These are phyloP conservation scores for Aspergillus sparsus DNA, from an alignment of 495 filamentous ascomycete species.

Conservation along the genomic window DNA sequence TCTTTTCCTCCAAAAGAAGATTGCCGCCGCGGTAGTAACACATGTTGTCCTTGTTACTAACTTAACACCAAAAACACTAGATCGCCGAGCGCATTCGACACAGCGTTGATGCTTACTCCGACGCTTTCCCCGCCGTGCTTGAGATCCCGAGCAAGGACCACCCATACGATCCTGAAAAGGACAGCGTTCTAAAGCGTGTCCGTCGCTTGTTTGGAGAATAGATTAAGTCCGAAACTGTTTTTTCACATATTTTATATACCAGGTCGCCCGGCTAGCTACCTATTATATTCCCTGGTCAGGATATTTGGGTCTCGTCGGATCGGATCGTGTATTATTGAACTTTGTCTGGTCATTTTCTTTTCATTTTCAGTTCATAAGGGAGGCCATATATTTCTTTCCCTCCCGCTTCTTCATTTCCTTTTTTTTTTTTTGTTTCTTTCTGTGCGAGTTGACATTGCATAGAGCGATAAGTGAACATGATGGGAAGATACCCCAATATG, in stretches of 20 bases:
- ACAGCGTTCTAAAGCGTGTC: constrained; percentile 92
- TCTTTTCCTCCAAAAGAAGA: too few species aligned
- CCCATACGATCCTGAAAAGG: constrained; percentile 98
- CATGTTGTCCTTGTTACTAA: constrained; percentile 7
- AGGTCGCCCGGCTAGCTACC: neutral
- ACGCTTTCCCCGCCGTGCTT: constrained; percentile 63
- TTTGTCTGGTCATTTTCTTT: neutral
- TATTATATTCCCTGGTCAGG: constrained; percentile 4
- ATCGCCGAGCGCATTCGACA: constrained; percentile 91
- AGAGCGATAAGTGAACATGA: constrained; percentile 3
- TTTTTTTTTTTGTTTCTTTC: constrained; percentile 5
- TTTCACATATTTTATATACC: constrained; percentile 16
- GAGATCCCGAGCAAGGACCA: constrained; percentile 99
- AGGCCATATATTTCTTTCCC: neutral
- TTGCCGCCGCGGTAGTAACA: too few species aligned
- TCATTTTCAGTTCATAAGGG: neutral
- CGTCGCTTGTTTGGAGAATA: constrained; percentile 91
- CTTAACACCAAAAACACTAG: constrained; percentile 42
- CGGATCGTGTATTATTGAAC: neutral
- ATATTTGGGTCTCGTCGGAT: neutral
- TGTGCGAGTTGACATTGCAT: constrained; percentile 7
- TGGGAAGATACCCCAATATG: constrained; percentile 21
- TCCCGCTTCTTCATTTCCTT: neutral
- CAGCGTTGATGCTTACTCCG: constrained; percentile 56
- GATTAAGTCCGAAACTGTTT: constrained; percentile 8